A percentile compares a stretch with the other conserved stretches of the same genome.
phyloP scores from a whole-genome alignment of 2,329 filamentous ascomycete species.

The Neofusicoccum cordaticola region DNA sequence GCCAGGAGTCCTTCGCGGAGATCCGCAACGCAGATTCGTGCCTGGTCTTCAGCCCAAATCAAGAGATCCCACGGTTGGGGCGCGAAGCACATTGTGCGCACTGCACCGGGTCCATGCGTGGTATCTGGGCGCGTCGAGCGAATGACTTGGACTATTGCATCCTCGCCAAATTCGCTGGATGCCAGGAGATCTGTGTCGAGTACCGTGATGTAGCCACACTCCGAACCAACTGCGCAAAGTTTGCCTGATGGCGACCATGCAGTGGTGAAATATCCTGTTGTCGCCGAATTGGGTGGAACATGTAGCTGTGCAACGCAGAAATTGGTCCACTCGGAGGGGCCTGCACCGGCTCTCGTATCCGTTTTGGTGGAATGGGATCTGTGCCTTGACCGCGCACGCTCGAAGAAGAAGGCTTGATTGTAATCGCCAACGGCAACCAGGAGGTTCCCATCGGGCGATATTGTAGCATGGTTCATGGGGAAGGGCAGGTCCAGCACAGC shows the following conservation, averaged over 20 bases:
- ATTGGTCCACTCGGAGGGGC: conserved; percentile 34
- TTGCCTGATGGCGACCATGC: conserved; percentile 71
- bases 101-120: conserved; percentile 65
- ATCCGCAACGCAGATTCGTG: conserved; percentile 71
- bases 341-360: conserved; percentile 19
- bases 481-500: conserved; percentile 73
- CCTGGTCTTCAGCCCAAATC: conserved; percentile 89
- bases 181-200: conserved; percentile 58
- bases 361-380: conserved; percentile 22
- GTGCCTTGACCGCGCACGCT: conserved; percentile 42
- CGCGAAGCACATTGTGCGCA: conserved; percentile 88
- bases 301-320: conserved; percentile 43
- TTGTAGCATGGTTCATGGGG: conserved; percentile 88
- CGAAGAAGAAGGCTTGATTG: conserved; percentile 80
- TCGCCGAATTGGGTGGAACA: conserved; percentile 34
- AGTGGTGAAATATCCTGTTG: conserved; percentile 68
- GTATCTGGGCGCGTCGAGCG: conserved; percentile 69
- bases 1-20: conserved; percentile 64
- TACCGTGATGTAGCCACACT: conserved; percentile 75
- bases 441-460: conserved; percentile 81
- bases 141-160: conserved; percentile 72
- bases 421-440: conserved; percentile 86
- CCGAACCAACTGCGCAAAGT: conserved; percentile 73
- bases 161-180: conserved; percentile 44
- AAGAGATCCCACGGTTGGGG: conserved; percentile 86